Percentiles rank a stretch among this genome's conserved stretches.
These are phyloP conservation scores for Curvularia spicifera DNA, from an alignment of 2,329 filamentous ascomycete genomes.

Conservation along the genomic window DNA sequence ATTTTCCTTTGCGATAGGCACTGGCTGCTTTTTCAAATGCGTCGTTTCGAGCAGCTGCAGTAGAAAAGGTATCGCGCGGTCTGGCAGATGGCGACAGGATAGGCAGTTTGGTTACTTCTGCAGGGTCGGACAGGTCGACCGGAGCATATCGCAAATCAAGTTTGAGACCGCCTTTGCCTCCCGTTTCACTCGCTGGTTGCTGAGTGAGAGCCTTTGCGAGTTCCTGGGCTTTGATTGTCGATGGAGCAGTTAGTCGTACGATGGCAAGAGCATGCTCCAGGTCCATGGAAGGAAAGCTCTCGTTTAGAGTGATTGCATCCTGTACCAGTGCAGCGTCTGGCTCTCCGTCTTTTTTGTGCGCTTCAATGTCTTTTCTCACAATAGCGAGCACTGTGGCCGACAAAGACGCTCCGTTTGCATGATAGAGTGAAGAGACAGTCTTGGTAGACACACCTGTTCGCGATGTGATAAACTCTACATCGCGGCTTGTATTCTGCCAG, in stretches of 20 bases:
- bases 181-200: constrained; percentile 38
- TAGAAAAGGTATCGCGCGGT: constrained; percentile 50
- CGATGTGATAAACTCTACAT: constrained; percentile 66
- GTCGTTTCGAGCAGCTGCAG: constrained; percentile 55
- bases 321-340: constrained; percentile 54
- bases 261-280: constrained; percentile 59
- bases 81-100: constrained; percentile 38
- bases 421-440: constrained; percentile 63
- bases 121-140: constrained; percentile 46
- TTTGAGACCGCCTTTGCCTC: constrained; percentile 51
- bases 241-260: constrained; percentile 63
- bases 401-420: constrained; percentile 63
- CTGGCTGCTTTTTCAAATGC: constrained; percentile 65
- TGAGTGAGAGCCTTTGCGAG: constrained; percentile 62
- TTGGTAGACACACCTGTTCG: constrained; percentile 57
- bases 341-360: constrained; percentile 40
- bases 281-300: constrained; percentile 62
- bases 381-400: constrained; percentile 62
- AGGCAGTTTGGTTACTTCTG: constrained; percentile 37
- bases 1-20: constrained; percentile 67
- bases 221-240: constrained; percentile 64
- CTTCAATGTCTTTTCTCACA: constrained; percentile 56
- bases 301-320: constrained; percentile 61
- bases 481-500: constrained; percentile 64
- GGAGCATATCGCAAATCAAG: constrained; percentile 58